These are phyloP conservation scores for Stevia rebaudiana DNA, from an alignment of 140 eudicot genomes.

Conservation along the genomic window DNA sequence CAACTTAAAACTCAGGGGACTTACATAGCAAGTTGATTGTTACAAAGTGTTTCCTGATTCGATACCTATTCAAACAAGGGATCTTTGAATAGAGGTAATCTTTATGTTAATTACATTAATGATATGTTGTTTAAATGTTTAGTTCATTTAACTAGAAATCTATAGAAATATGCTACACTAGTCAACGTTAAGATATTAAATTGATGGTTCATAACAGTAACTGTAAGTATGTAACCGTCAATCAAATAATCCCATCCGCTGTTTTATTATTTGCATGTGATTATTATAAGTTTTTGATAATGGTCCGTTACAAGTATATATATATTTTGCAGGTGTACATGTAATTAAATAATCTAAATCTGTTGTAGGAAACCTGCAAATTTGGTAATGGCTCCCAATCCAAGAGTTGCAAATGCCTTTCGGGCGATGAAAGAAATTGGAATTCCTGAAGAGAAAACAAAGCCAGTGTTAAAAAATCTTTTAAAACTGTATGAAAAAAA, in stretches of 20 bases:
- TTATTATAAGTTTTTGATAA: too few relatives aligned
- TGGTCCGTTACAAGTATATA: too few relatives aligned
- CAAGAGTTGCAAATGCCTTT: constrained; percentile 57
- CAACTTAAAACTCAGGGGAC: neutral
- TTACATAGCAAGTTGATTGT: neutral
- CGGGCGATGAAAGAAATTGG: constrained; percentile 72
- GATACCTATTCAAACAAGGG: constrained; percentile 1
- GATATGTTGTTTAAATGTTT: neutral
- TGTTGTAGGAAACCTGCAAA: constrained; percentile 1
- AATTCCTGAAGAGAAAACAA: constrained; percentile 59
- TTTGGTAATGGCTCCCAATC: constrained; percentile 54
- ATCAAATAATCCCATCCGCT: neutral
- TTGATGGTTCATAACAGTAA: neutral
- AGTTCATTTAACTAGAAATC: constrained; percentile 1
- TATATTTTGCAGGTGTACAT: neutral
- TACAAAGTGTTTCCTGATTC: neutral
- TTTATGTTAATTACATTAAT: neutral
- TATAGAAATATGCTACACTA: neutral
- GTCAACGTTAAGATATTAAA: neutral
- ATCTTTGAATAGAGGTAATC: neutral
- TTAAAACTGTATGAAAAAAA: constrained; percentile 65
- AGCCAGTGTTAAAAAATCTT: constrained; percentile 67
- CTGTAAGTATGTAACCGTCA: neutral
- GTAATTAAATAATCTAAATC: constrained; percentile 1
- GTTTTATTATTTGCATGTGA: constrained; percentile 10